These are phyloP conservation scores for Aspergillus persii DNA, from an alignment of 2,329 filamentous ascomycete genomes.

Conservation along the genomic window DNA sequence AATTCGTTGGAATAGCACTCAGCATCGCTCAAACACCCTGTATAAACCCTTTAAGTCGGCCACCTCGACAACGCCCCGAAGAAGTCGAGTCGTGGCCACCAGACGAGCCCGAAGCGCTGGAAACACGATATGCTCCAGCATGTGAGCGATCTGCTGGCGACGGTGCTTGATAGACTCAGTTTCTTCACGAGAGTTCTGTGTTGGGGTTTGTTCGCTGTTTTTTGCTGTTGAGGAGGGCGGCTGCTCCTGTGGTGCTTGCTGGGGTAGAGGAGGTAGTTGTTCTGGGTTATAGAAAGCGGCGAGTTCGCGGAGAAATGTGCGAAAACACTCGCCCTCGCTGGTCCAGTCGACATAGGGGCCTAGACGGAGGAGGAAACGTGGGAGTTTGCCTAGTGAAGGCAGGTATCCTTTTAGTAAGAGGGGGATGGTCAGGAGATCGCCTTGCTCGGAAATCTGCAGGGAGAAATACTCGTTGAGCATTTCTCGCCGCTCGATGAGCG, in stretches of 20 bases:
- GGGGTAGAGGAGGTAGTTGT: conserved; percentile 59
- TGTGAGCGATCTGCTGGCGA: conserved; percentile 67
- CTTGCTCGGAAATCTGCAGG: conserved; percentile 73
- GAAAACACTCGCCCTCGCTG: conserved; percentile 81
- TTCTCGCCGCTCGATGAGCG: conserved; percentile 72
- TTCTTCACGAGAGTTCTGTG: conserved; percentile 40
- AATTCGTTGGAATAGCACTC: conserved; percentile 22
- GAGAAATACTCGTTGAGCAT: conserved; percentile 95
- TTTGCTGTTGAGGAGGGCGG: not conserved
- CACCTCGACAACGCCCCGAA: conserved; percentile 78
- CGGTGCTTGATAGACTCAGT: conserved; percentile 49
- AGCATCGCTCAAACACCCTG: conserved; percentile 92
- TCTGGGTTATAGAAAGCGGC: conserved; percentile 91
- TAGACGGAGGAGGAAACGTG: conserved; percentile 79
- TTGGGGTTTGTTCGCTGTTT: conserved; percentile 9
- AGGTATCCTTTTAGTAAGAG: conserved; percentile 85
- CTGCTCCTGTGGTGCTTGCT: not conserved
- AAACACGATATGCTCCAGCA: conserved; percentile 83
- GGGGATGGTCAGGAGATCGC: conserved; percentile 75
- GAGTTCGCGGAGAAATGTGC: conserved; percentile 78
- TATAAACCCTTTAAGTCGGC: conserved; percentile 92
- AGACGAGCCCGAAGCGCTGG: conserved; percentile 81
- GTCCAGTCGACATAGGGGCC: conserved; percentile 87
- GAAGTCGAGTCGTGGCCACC: conserved; percentile 74
- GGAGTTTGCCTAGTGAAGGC: conserved; percentile 81